Percentiles rank a stretch among this genome's conserved stretches.
Conservation (phyloP, 129 eudicot genomes). For the Tagetes erecta region DNA sequence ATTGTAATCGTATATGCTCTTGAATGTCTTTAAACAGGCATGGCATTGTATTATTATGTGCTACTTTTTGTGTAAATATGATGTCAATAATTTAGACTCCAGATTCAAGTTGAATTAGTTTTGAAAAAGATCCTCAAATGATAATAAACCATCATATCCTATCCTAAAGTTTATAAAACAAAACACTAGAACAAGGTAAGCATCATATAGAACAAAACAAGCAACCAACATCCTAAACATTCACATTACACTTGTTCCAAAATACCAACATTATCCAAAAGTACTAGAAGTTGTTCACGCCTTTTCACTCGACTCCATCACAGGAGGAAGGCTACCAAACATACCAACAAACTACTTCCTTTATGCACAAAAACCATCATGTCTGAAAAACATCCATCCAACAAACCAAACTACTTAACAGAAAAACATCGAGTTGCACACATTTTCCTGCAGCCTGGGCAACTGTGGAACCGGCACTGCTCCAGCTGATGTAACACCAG, state of each 20-base stretch:
- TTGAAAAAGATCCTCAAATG: neutral
- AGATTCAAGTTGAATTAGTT: too few relatives aligned
- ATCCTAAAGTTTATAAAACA: neutral
- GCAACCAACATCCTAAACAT: conserved; percentile 10
- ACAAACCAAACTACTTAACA: conserved; percentile 29
- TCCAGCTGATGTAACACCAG: conserved; percentile 52
- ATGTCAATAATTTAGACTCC: too few relatives aligned
- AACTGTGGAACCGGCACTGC: conserved; percentile 56
- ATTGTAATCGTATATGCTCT: too few relatives aligned
- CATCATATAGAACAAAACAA: neutral
- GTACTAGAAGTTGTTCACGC: conserved; percentile 14
- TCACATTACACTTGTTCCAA: neutral
- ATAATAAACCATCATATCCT: too few relatives aligned
- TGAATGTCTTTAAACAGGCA: too few relatives aligned
- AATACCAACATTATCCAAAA: conserved; percentile 2
- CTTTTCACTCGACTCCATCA: conserved; percentile 8
- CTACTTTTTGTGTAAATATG: too few relatives aligned
- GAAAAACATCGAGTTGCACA: conserved; percentile 76
- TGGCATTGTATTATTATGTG: too few relatives aligned
- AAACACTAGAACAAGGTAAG: neutral
- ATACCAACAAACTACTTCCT: neutral
- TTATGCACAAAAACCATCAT: conserved; percentile 22
- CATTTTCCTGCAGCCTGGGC: conserved; percentile 48
- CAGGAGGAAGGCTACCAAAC: conserved; percentile 5
- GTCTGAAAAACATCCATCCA: neutral